Evolutionary conservation across 2,329 filamentous ascomycete genomes (phyloP).

Genomic region (Akanthomyces dipterigenus): DNA sequence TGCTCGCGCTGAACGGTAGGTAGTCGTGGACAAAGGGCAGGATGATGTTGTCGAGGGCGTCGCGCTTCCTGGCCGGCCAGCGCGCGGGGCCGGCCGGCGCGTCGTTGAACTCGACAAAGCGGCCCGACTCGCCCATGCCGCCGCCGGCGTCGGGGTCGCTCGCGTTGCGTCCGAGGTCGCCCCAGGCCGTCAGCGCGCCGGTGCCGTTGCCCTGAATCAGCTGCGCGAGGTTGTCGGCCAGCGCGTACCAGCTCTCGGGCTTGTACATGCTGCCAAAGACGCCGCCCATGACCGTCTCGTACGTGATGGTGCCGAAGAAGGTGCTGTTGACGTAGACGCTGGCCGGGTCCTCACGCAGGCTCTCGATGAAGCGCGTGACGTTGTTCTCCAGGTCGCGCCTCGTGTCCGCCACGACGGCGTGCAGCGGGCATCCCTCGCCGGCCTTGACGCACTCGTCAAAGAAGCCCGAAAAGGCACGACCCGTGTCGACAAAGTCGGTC

Average conservation of each 20-base stretch:
- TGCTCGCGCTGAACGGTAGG: conserved; percentile 21
- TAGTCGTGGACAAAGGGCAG: conserved; percentile 26
- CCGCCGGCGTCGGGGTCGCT: conserved; percentile 10
- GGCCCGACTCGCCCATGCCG: conserved; percentile 18
- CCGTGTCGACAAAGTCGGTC: conserved; percentile 24
- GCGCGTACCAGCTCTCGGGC: conserved; percentile 28
- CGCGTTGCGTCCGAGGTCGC: conserved; percentile 14
- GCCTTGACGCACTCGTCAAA: conserved; percentile 33
- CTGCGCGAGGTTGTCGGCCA: conserved; percentile 28
- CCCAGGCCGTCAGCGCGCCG: conserved; percentile 25
- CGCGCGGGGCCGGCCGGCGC: conserved; percentile 16
- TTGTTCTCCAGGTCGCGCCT: conserved; percentile 27
- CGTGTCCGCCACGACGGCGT: conserved; percentile 27
- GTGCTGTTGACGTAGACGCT: conserved; percentile 29
- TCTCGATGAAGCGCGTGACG: conserved; percentile 26
- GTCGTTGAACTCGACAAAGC: conserved; percentile 24
- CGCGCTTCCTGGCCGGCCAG: conserved; percentile 24
- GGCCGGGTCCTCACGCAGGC: conserved; percentile 32
- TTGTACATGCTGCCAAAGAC: conserved; percentile 35
- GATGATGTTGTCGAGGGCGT: conserved; percentile 28
- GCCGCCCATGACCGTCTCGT: conserved; percentile 27
- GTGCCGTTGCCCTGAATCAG: conserved; percentile 35
- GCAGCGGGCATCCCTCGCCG: conserved; percentile 38
- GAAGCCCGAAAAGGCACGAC: conserved; percentile 25
- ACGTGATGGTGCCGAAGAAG: conserved; percentile 32